phyloP scores from a whole-genome alignment of 2,329 filamentous ascomycete species.

The Colletotrichum lindemuthianum region DNA sequence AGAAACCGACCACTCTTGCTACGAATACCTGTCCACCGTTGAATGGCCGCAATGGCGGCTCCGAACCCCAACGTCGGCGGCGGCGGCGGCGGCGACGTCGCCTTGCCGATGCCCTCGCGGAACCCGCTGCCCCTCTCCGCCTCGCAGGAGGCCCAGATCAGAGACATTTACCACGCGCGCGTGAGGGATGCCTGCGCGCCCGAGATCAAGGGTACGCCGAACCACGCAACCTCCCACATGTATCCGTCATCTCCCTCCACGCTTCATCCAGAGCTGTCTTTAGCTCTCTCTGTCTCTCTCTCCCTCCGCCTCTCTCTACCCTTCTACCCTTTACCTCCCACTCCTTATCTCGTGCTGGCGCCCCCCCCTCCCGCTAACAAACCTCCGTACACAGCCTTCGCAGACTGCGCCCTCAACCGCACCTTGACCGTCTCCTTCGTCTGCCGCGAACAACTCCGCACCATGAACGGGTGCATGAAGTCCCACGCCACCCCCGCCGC shows the following conservation, averaged over 20 bases:
- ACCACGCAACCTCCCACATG: not conserved
- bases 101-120: constrained; percentile 64
- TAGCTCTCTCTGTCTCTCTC: not conserved
- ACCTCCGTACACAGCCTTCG: constrained; percentile 73
- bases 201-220: constrained; percentile 76
- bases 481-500: constrained; percentile 84
- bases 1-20: not conserved
- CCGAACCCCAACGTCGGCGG: constrained; percentile 44
- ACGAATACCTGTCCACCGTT: constrained; percentile 2
- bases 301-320: constrained; percentile 7
- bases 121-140: constrained; percentile 88
- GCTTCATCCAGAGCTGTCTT: not conserved
- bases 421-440: constrained; percentile 90
- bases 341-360: too few species aligned
- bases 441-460: constrained; percentile 80
- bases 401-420: constrained; percentile 85
- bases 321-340: not conserved
- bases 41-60: constrained; percentile 54
- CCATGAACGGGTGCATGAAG: constrained; percentile 96
- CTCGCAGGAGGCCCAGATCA: constrained; percentile 82
- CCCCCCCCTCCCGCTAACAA: not conserved
- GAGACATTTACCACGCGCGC: constrained; percentile 81
- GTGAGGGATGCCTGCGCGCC: constrained; percentile 80
- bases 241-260: constrained; percentile 2
- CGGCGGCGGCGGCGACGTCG: constrained; percentile 28